Evolutionary conservation across 2,329 filamentous ascomycete genomes (phyloP).

Genomic region (Coniochaeta hoffmannii): DNA sequence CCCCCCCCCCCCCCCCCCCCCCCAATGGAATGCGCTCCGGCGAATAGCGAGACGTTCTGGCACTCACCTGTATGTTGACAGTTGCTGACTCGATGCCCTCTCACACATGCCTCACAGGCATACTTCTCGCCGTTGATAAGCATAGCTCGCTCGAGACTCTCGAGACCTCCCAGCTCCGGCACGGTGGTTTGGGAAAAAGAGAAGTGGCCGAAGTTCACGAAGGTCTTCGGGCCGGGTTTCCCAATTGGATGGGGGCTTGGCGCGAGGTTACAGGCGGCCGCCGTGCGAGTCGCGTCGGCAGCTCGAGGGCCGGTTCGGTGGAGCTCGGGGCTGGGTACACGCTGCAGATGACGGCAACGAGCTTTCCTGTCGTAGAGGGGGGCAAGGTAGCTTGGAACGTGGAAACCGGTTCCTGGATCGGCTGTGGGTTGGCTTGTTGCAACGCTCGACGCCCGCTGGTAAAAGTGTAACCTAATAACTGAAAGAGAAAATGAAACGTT

Average conservation of each 20-base stretch:
- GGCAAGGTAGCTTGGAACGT: too few relatives aligned
- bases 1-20: too few relatives aligned
- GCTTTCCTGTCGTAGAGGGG: not conserved
- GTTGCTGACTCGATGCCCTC: slow-evolving; percentile 97
- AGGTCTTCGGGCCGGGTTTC: not conserved
- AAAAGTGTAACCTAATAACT: not conserved
- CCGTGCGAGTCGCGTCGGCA: not conserved
- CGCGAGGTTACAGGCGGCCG: not conserved
- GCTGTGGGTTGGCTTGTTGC: not conserved
- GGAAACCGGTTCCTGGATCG: not conserved
- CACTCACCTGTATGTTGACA: slow-evolving; percentile 89
- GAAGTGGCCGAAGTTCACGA: not conserved
- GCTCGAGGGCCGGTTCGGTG: not conserved
- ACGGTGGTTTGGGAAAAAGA: not conserved
- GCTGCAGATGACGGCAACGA: not conserved
- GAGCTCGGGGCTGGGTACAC: not conserved
- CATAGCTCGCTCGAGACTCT: slow-evolving; percentile 40
- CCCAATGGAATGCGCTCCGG: too few relatives aligned
- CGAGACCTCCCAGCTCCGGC: not conserved
- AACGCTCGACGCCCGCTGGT: not conserved
- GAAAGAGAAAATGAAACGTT: slow-evolving; percentile 11
- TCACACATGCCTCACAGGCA: slow-evolving; percentile 96
- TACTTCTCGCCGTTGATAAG: slow-evolving; percentile 94
- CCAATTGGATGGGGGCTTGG: not conserved
- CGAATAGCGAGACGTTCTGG: too few relatives aligned